These are phyloP conservation scores for Apiotrichum siamense DNA, from an alignment of 1,284 basidiomycete genomes.

Conservation along the genomic window DNA sequence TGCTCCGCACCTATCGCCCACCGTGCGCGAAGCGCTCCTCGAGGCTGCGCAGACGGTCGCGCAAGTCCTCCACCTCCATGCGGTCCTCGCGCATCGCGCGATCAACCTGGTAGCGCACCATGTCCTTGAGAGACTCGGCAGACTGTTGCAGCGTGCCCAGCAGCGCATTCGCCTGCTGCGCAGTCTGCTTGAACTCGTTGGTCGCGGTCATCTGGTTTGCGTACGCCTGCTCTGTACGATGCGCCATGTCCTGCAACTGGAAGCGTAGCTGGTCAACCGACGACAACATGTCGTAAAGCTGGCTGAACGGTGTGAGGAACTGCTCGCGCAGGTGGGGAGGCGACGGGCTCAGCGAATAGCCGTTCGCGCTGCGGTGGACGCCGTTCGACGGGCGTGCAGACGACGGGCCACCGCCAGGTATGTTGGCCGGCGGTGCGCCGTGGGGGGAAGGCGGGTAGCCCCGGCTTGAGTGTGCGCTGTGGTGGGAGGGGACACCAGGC, in stretches of 20 bases:
- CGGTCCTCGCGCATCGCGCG: constrained; percentile 18
- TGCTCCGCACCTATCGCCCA: too few relatives aligned
- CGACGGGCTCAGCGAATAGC: constrained; percentile 18
- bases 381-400: constrained; percentile 8
- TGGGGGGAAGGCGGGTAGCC: constrained; percentile 16
- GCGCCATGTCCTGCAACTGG: constrained; percentile 30
- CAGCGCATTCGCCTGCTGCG: constrained; percentile 27
- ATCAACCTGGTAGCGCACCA: constrained; percentile 43
- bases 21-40: constrained; percentile 10
- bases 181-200: constrained; percentile 38
- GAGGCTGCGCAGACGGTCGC: constrained; percentile 14
- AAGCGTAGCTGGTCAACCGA: constrained; percentile 29
- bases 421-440: not conserved
- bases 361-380: constrained; percentile 15
- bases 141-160: constrained; percentile 33
- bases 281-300: constrained; percentile 36
- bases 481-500: constrained; percentile 10
- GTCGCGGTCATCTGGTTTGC: constrained; percentile 24
- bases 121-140: constrained; percentile 41
- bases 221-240: constrained; percentile 30
- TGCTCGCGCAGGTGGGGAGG: constrained; percentile 21
- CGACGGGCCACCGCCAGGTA: not conserved
- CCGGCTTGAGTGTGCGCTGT: constrained; percentile 1
- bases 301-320: constrained; percentile 30
- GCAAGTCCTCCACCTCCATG: constrained; percentile 16